phyloP scores from a whole-genome alignment of 306 rosid genomes.

The Vigna nakashimae region DNA sequence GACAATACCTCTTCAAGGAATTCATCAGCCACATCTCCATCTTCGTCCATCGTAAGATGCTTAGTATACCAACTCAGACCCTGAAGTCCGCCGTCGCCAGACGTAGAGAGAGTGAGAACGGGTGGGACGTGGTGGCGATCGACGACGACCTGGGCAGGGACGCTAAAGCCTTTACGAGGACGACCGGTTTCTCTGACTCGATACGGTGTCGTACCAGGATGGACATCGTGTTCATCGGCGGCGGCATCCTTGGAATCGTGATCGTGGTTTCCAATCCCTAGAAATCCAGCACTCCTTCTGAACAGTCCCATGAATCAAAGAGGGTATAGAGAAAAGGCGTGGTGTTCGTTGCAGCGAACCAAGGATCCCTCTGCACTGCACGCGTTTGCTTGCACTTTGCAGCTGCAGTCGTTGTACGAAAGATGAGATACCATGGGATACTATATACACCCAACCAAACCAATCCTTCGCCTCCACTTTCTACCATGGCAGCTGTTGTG shows the following conservation, averaged over 20 bases:
- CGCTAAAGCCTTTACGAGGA: conserved; percentile 77
- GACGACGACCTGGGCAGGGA: conserved; percentile 69
- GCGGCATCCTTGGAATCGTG: conserved; percentile 60
- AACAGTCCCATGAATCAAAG: conserved; percentile 57
- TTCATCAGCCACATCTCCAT: conserved; percentile 90
- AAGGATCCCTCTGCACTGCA: conserved; percentile 10
- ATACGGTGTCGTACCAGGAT: conserved; percentile 43
- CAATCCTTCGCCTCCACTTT: background rate
- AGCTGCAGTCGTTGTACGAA: background rate
- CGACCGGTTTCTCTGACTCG: conserved; percentile 60
- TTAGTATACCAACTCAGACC: conserved; percentile 89
- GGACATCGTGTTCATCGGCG: conserved; percentile 46
- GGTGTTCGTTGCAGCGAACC: conserved; percentile 5
- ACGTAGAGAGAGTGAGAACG: conserved; percentile 61
- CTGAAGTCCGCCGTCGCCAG: conserved; percentile 85
- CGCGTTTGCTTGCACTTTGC: background rate
- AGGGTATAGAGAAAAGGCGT: conserved; percentile 25
- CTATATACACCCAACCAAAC: background rate
- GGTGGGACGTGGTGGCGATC: conserved; percentile 72
- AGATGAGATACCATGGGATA: background rate
- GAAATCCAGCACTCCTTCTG: conserved; percentile 55
- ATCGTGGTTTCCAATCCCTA: conserved; percentile 75
- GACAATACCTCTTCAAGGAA: conserved; percentile 77
- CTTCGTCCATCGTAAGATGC: conserved; percentile 84
- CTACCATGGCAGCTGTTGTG: too few relatives aligned